Evolutionary conservation across 2,329 filamentous ascomycete genomes (phyloP).

Genomic region (Myriosclerotinia duriaeana): DNA sequence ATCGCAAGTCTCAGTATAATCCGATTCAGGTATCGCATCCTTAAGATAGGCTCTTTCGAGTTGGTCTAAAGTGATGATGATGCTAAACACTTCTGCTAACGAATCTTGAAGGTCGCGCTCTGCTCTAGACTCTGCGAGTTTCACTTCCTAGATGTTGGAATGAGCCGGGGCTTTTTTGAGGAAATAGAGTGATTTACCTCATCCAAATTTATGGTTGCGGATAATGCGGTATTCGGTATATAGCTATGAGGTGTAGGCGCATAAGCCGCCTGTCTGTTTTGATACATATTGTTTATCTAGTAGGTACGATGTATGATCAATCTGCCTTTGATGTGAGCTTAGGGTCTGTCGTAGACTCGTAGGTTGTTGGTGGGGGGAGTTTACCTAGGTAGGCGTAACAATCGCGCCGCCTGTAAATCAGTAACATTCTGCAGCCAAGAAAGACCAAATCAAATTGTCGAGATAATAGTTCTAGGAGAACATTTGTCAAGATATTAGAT

Average conservation of each 20-base stretch:
- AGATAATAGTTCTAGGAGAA: background rate
- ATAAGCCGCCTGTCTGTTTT: conserved; percentile 40
- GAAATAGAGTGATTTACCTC: conserved; percentile 57
- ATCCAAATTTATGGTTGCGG: conserved; percentile 89
- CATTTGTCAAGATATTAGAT: too few relatives aligned
- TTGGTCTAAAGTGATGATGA: conserved; percentile 91
- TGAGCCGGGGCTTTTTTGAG: background rate
- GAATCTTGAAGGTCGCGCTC: conserved; percentile 95
- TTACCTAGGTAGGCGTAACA: conserved; percentile 14
- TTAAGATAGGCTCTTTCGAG: conserved; percentile 96
- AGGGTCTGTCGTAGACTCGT: background rate
- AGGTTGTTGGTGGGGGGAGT: conserved; percentile 17
- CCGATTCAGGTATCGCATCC: conserved; percentile 84
- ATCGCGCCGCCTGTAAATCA: background rate
- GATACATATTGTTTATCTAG: conserved; percentile 37
- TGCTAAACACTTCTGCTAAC: conserved; percentile 94
- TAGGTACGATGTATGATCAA: too few relatives aligned
- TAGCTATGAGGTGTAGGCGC: conserved; percentile 60
- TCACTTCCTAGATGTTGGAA: conserved; percentile 69
- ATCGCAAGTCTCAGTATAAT: conserved; percentile 96
- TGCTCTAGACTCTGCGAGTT: conserved; percentile 79
- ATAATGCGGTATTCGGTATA: conserved; percentile 77
- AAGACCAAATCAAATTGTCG: background rate
- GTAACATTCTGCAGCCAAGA: background rate
- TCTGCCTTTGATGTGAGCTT: conserved; percentile 6